These are phyloP conservation scores for Saccharomyces hybrid DNA, from an alignment of 1,139 yeast genomes.

Conservation along the genomic window DNA sequence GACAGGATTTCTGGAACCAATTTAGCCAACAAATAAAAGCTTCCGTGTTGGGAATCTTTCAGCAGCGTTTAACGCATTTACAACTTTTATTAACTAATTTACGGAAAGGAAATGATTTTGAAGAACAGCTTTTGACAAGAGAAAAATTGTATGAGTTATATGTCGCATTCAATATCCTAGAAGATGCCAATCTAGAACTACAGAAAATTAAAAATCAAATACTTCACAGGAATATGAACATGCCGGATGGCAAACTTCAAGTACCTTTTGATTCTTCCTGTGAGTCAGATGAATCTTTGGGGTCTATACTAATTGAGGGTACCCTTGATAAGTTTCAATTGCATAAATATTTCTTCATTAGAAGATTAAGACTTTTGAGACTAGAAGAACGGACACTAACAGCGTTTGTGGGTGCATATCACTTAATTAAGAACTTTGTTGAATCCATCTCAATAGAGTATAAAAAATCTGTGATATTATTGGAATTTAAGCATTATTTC, in stretches of 20 bases:
- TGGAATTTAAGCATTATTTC: slow-evolving; percentile 21
- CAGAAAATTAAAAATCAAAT: slow-evolving; percentile 13
- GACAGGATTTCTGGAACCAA: slow-evolving; percentile 26
- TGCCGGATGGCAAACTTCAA: slow-evolving; percentile 21
- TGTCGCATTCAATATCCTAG: slow-evolving; percentile 20
- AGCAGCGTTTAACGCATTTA: slow-evolving; percentile 17
- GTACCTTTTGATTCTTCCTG: slow-evolving; percentile 14
- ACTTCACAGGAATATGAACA: slow-evolving; percentile 3
- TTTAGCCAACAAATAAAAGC: slow-evolving; percentile 20
- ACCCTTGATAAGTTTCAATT: slow-evolving; percentile 18
- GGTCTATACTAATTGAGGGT: slow-evolving; percentile 10
- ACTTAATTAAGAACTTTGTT: slow-evolving; percentile 14
- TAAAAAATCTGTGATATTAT: slow-evolving; percentile 8
- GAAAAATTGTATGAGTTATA: slow-evolving; percentile 25
- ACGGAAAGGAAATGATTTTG: slow-evolving; percentile 2
- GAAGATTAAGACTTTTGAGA: not conserved
- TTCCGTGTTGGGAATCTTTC: slow-evolving; percentile 22
- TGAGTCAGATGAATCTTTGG: slow-evolving; percentile 9
- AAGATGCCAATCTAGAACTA: slow-evolving; percentile 23
- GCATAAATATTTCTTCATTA: slow-evolving; percentile 20
- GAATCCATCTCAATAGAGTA: slow-evolving; percentile 11
- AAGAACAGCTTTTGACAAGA: slow-evolving; percentile 13
- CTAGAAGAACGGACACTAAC: slow-evolving; percentile 2
- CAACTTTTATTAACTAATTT: slow-evolving; percentile 7
- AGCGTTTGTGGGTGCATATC: slow-evolving; percentile 9